Percentiles rank a stretch among this genome's conserved stretches.
Conservation (phyloP, 805 yeast genomes). For the Nakazawaea ambrosiae region DNA sequence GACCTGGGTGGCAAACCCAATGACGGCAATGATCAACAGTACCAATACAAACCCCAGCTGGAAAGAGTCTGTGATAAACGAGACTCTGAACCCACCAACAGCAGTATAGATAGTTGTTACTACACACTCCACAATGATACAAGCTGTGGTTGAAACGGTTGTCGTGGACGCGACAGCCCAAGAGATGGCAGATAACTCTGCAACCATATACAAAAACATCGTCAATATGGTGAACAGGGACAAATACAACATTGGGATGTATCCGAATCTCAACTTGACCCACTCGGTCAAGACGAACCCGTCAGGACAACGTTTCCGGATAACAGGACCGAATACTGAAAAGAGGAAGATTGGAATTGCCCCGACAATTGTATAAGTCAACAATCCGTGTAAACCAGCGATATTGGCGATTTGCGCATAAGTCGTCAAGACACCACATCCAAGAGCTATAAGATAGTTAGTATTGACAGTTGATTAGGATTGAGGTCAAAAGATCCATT, state of each 20-base stretch:
- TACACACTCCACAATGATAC: conserved; percentile 75
- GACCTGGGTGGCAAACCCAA: conserved; percentile 73
- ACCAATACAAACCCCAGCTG: conserved; percentile 73
- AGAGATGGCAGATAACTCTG: conserved; percentile 77
- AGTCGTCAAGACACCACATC: conserved; percentile 82
- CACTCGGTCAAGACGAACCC: conserved; percentile 92
- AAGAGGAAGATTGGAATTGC: conserved; percentile 82
- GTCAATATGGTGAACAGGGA: conserved; percentile 81
- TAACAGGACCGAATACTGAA: conserved; percentile 74
- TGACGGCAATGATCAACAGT: conserved; percentile 60
- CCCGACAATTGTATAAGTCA: conserved; percentile 74
- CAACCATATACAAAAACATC: conserved; percentile 78
- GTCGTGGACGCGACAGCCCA: conserved; percentile 73
- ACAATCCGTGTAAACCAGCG: conserved; percentile 80
- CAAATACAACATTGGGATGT: conserved; percentile 62
- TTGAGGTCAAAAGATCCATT: neutral
- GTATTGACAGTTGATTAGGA: conserved; percentile 6
- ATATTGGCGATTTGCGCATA: conserved; percentile 82
- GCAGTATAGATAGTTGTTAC: conserved; percentile 85
- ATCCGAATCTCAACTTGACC: conserved; percentile 82
- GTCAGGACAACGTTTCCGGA: conserved; percentile 73
- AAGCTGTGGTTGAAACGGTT: conserved; percentile 71
- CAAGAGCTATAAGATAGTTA: conserved; percentile 50
- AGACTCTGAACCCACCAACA: conserved; percentile 83
- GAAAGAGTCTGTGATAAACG: conserved; percentile 79